These are phyloP conservation scores for Fusarium hainanense DNA, from an alignment of 2,329 filamentous ascomycete genomes.

Conservation along the genomic window DNA sequence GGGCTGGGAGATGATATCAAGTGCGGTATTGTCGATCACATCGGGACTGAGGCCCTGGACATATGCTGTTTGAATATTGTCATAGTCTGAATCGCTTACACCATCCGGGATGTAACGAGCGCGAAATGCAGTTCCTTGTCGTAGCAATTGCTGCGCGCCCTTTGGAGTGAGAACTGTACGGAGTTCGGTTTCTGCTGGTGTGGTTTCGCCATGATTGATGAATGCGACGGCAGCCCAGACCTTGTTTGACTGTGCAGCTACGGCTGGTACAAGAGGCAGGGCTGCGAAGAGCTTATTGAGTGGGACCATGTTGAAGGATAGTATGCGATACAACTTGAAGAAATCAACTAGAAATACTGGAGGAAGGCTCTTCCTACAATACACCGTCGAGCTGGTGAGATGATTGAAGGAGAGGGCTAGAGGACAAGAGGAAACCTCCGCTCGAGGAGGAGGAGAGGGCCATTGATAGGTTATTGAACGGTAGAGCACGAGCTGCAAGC, in stretches of 20 bases:
- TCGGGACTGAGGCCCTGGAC: slow-evolving; percentile 57
- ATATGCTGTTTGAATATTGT: slow-evolving; percentile 45
- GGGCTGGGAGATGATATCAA: slow-evolving; percentile 56
- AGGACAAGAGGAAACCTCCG: slow-evolving; percentile 7
- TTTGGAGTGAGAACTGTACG: slow-evolving; percentile 59
- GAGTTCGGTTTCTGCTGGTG: slow-evolving; percentile 52
- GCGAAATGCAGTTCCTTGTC: slow-evolving; percentile 62
- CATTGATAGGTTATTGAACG: slow-evolving; percentile 20
- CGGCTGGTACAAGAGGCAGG: slow-evolving; percentile 37
- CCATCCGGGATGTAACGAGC: slow-evolving; percentile 58
- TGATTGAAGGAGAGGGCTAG: slow-evolving; percentile 14
- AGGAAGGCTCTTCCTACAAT: slow-evolving; percentile 14
- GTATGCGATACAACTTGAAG: neutral
- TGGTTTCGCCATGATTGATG: slow-evolving; percentile 65
- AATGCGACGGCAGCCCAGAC: slow-evolving; percentile 64
- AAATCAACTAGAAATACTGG: neutral
- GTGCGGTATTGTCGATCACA: slow-evolving; percentile 61
- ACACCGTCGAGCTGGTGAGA: slow-evolving; percentile 21
- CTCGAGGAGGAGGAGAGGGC: slow-evolving; percentile 12
- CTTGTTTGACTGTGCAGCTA: slow-evolving; percentile 52
- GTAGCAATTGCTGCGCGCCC: slow-evolving; percentile 64
- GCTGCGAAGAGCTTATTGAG: slow-evolving; percentile 23
- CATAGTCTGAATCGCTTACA: slow-evolving; percentile 41
- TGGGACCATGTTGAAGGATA: slow-evolving; percentile 34
- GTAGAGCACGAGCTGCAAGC: slow-evolving; percentile 17